Evolutionary conservation across 495 filamentous ascomycete genomes (phyloP), one percentile per base, ranked within the genome.

Genomic region (Penicillium bialowiezense): DNA sequence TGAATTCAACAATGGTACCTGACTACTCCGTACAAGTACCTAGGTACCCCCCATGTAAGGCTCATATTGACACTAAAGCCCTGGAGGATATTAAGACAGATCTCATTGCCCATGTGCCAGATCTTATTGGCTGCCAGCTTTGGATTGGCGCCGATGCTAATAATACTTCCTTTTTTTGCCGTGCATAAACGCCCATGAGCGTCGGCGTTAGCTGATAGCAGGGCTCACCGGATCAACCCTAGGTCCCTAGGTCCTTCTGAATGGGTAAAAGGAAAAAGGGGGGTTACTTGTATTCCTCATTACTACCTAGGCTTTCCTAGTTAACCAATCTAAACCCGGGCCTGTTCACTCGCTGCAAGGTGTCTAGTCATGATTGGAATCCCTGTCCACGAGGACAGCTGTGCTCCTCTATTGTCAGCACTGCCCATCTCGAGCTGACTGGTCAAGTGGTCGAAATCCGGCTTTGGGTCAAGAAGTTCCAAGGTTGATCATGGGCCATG

Each of bases 291-390:
- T n/a, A n/a, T n/a, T n/a, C n/a, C n/a, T n/a, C n/a, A n/a, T n/a
- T n/a, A n/a, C n/a, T 18, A 13, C 40, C 40, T 43, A 31, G 31
- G 41, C 46, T 37, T 29, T 58, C 54, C 45, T 48, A 31, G 39
- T 47, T 39, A 50, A 37, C 45, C 48, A 57, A 54, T 52, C 49
- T 37, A 44, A 42, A 5, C 37, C 41, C 36, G 38, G 50, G 19
- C 34, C 34, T 29, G 48, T 18, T 46, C 46, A 26, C 21, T 48
- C 41, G 45, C 58, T 59, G 60, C 60, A 64, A 64, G 60, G 60
- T 37, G 50, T 26, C 51, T 56, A 52, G 60, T 59, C 54, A 48
- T 61, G 58, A 64, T 61, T 64, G 60, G 47, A 64, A 64, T 62
- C 28, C 18, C 41, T 15, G 51, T 42, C 57, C 56, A 63, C 55